Evolutionary conservation across 768 basidiomycete genomes (phyloP), one percentile per base, ranked within the genome.

Genomic region (Kwoniella sp.): DNA sequence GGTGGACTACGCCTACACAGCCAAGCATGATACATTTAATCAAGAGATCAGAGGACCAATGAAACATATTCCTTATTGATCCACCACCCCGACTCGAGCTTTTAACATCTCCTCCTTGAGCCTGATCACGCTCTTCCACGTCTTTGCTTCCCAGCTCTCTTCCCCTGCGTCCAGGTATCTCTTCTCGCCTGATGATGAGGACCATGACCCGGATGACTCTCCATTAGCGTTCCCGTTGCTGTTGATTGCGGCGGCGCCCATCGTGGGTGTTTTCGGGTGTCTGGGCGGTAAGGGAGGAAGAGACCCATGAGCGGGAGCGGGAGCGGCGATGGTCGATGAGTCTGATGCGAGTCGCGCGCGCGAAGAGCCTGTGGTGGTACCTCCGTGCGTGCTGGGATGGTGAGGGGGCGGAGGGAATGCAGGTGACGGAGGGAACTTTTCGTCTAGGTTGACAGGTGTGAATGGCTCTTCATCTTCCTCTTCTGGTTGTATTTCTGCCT

Each of bases 21-120:
- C n/a, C n/a, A n/a, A n/a, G n/a, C n/a, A n/a, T n/a, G n/a, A n/a
- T n/a, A n/a, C n/a, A n/a, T n/a, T n/a, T n/a, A n/a, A n/a, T n/a
- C n/a, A n/a, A n/a, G n/a, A n/a, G n/a, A n/a, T n/a, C n/a, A n/a
- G n/a, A n/a, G n/a, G n/a, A n/a, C n/a, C n/a, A n/a, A n/a, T n/a
- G n/a, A n/a, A n/a, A n/a, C n/a, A n/a, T 45, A 45, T 45, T 26
- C 3, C 12, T 48, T 58, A 64, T 13, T 37, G 64, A 57, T 77
- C 74, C 26, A 67, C 66, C n/a, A 80, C 70, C 12, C 79, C 79
- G 8, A 80, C 63, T 48, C 77, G 66, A 52, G 77, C 65, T 55
- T 66, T 68, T 73, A 74, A 76, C 74, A 80, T 80, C n/a, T 69
- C 76, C 67, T 80, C 79, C 60, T 79, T 80, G 25, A 80, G 55